These are phyloP conservation scores for Silybum marianum DNA, from an alignment of 129 eudicot genomes.

Conservation along the genomic window DNA sequence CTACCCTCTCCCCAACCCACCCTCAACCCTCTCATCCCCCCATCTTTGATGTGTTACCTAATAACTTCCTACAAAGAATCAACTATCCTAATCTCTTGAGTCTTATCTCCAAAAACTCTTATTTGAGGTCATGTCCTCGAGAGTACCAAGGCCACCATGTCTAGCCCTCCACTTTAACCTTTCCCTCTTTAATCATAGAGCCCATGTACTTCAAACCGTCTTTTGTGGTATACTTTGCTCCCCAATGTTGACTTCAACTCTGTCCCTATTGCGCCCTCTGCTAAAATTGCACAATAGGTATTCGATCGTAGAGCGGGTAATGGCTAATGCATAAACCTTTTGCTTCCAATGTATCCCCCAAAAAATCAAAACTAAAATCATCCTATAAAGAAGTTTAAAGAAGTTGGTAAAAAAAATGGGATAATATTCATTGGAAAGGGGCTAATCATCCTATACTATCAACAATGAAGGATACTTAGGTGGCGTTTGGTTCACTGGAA, in stretches of 20 bases:
- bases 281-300: not conserved
- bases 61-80: not conserved
- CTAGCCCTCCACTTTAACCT: not conserved
- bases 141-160: not conserved
- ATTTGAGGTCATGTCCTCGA: not conserved
- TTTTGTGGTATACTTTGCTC: not conserved
- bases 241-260: not conserved
- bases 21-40: not conserved
- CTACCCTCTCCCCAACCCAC: not conserved
- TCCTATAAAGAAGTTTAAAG: not conserved
- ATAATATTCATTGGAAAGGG: not conserved
- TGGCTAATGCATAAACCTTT: not conserved
- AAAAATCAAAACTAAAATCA: not conserved
- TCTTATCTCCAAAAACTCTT: not conserved
- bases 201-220: not conserved
- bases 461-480: not conserved
- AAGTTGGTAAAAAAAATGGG: slow-evolving; percentile 1
- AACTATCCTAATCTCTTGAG: not conserved
- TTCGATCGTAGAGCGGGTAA: not conserved
- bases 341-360: not conserved
- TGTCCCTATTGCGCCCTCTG: not conserved
- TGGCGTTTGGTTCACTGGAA: no score
- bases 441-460: not conserved
- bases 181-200: not conserved
- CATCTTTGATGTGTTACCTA: not conserved